Conservation (phyloP, 169 alveolate genomes). For the Perkinsus olseni region DNA sequence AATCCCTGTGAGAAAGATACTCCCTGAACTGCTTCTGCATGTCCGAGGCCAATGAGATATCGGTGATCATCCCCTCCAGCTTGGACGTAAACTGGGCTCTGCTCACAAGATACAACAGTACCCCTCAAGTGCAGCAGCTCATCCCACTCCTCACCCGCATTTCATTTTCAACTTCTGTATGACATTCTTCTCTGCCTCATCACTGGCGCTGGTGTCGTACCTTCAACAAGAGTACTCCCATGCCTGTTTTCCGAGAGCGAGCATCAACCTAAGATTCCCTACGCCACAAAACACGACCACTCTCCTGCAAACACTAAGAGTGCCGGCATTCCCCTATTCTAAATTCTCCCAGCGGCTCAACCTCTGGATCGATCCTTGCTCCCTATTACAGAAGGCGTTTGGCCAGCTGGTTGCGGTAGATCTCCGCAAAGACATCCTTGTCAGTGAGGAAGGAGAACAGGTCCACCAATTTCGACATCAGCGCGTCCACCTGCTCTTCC, state of each 20-base stretch:
- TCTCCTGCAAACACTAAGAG: no score
- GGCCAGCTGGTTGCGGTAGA: constrained; percentile 55
- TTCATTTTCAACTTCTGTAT: constrained; percentile 64
- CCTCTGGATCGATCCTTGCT: no score
- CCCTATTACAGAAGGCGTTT: constrained; percentile 42
- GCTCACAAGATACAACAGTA: constrained; percentile 15
- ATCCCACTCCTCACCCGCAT: constrained; percentile 20
- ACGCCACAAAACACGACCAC: no score
- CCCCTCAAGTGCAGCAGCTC: not conserved
- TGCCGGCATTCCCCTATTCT: no score
- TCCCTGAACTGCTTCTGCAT: constrained; percentile 28
- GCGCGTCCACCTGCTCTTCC: constrained; percentile 28
- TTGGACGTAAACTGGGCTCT: constrained; percentile 77
- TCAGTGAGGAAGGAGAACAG: constrained; percentile 62
- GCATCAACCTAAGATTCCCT: no score
- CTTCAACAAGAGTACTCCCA: not conserved
- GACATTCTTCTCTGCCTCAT: constrained; percentile 59
- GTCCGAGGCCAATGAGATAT: constrained; percentile 44
- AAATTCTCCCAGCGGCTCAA: no score
- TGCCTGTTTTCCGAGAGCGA: no score
- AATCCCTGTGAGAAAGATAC: not conserved
- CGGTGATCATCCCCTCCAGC: constrained; percentile 74
- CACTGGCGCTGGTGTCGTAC: constrained; percentile 47
- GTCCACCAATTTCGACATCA: constrained; percentile 45
- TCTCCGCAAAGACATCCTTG: constrained; percentile 68